phyloP scores from a whole-genome alignment of 257 asterid genomes.

The Linderniella brevidens region DNA sequence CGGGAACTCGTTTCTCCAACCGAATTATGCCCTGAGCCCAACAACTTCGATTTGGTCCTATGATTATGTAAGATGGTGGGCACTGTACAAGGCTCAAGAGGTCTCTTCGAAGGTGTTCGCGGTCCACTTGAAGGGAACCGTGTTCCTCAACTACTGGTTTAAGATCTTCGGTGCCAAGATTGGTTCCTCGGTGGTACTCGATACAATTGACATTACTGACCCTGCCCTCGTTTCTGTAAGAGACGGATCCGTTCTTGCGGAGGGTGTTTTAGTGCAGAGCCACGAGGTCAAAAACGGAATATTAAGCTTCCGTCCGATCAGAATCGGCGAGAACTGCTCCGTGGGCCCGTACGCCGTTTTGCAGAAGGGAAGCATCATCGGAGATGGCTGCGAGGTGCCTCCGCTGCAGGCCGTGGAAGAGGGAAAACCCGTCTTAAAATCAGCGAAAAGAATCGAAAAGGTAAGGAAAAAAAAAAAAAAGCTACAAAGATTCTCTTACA shows the following conservation, averaged over 20 bases:
- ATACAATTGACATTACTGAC: slow-evolving; percentile 47
- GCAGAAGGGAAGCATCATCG: slow-evolving; percentile 27
- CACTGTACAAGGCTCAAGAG: slow-evolving; percentile 62
- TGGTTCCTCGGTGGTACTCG: slow-evolving; percentile 43
- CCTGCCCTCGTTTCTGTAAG: slow-evolving; percentile 48
- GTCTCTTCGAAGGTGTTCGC: slow-evolving; percentile 46
- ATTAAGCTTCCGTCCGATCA: slow-evolving; percentile 27
- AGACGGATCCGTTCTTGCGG: slow-evolving; percentile 41
- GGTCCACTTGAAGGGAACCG: slow-evolving; percentile 63
- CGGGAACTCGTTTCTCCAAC: slow-evolving; percentile 62
- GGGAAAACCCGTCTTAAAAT: slow-evolving; percentile 7
- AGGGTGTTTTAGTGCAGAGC: slow-evolving; percentile 52
- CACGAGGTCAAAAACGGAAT: slow-evolving; percentile 52
- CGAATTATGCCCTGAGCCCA: slow-evolving; percentile 44
- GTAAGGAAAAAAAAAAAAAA: slow-evolving; percentile 13
- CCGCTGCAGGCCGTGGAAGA: slow-evolving; percentile 18
- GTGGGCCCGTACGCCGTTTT: slow-evolving; percentile 52
- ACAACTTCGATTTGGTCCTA: slow-evolving; percentile 39
- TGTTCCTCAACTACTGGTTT: slow-evolving; percentile 52
- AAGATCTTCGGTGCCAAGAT: slow-evolving; percentile 53
- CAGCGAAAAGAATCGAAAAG: slow-evolving; percentile 11
- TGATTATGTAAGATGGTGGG: slow-evolving; percentile 68
- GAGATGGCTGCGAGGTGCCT: slow-evolving; percentile 34
- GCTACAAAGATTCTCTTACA: too few relatives aligned
- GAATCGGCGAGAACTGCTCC: slow-evolving; percentile 30